Percentiles rank a stretch among this genome's conserved stretches.
Evolutionary conservation across 371 early-diverging fungal species (phyloP).

Genomic region (Globomyces sp.): DNA sequence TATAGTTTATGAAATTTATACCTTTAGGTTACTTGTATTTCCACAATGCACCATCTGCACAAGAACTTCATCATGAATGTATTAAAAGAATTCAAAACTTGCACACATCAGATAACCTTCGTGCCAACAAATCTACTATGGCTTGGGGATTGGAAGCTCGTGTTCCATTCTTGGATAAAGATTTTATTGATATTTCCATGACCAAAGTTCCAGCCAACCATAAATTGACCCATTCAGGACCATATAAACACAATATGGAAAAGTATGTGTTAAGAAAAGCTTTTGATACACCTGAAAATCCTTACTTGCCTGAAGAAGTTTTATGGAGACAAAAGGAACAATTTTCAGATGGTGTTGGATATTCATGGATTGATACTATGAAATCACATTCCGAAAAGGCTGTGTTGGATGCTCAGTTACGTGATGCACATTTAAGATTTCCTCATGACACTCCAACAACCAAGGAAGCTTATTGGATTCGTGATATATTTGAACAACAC

Average conservation of each 20-base stretch:
- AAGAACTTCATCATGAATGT: conserved; percentile 81
- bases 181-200: conserved; percentile 88
- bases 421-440: conserved; percentile 68
- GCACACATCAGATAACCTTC: conserved; percentile 90
- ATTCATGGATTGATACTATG: conserved; percentile 92
- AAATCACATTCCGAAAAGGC: conserved; percentile 66
- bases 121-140: conserved; percentile 98
- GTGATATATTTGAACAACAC: conserved; percentile 85
- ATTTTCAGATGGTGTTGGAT: conserved; percentile 97
- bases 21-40: conserved; percentile 91
- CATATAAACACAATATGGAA: conserved; percentile 71
- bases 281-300: conserved; percentile 74
- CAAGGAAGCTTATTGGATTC: conserved; percentile 95
- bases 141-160: conserved; percentile 98
- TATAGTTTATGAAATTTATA: not conserved
- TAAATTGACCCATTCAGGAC: conserved; percentile 62
- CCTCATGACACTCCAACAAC: conserved; percentile 87
- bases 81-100: conserved; percentile 89
- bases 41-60: conserved; percentile 84
- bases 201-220: conserved; percentile 68
- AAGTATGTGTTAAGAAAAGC: conserved; percentile 87
- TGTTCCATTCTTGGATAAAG: conserved; percentile 93
- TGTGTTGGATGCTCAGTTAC: conserved; percentile 77
- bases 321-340: conserved; percentile 98
- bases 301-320: conserved; percentile 86